These are phyloP conservation scores for Alternaria consortialis DNA, from an alignment of 2,329 filamentous ascomycete species.

Conservation along the genomic window DNA sequence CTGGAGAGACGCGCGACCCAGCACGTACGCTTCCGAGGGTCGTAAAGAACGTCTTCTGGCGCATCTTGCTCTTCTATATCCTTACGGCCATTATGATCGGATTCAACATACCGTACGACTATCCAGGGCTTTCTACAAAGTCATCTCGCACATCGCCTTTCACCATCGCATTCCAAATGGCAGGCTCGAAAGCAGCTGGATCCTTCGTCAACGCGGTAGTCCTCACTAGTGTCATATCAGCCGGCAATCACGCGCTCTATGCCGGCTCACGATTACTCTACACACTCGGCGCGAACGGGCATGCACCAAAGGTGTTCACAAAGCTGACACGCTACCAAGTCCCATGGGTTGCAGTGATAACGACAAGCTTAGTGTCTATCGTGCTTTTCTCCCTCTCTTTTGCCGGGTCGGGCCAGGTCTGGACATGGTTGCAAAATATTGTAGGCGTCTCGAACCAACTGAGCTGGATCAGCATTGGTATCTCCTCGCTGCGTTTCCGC, in stretches of 20 bases:
- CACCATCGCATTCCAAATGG: slow-evolving; percentile 70
- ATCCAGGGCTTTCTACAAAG: slow-evolving; percentile 46
- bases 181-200: slow-evolving; percentile 67
- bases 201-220: slow-evolving; percentile 73
- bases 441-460: slow-evolving; percentile 66
- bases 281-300: slow-evolving; percentile 61
- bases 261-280: slow-evolving; percentile 65
- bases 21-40: slow-evolving; percentile 84
- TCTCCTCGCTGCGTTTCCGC: slow-evolving; percentile 68
- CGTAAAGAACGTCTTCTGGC: slow-evolving; percentile 85
- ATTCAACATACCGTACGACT: slow-evolving; percentile 53
- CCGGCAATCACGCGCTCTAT: slow-evolving; percentile 66
- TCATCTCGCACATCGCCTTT: slow-evolving; percentile 65
- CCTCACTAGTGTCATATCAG: slow-evolving; percentile 66
- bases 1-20: slow-evolving; percentile 80
- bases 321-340: slow-evolving; percentile 55
- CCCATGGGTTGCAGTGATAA: slow-evolving; percentile 49
- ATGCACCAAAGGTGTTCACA: slow-evolving; percentile 77
- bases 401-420: slow-evolving; percentile 51
- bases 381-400: slow-evolving; percentile 56
- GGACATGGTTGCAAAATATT: slow-evolving; percentile 74
- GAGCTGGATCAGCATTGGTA: slow-evolving; percentile 63
- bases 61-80: slow-evolving; percentile 55
- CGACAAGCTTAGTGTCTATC: slow-evolving; percentile 49
- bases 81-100: slow-evolving; percentile 54